Evolutionary conservation across 495 filamentous ascomycete genomes (phyloP).

Genomic region (Sphaerosporella brunnea): DNA sequence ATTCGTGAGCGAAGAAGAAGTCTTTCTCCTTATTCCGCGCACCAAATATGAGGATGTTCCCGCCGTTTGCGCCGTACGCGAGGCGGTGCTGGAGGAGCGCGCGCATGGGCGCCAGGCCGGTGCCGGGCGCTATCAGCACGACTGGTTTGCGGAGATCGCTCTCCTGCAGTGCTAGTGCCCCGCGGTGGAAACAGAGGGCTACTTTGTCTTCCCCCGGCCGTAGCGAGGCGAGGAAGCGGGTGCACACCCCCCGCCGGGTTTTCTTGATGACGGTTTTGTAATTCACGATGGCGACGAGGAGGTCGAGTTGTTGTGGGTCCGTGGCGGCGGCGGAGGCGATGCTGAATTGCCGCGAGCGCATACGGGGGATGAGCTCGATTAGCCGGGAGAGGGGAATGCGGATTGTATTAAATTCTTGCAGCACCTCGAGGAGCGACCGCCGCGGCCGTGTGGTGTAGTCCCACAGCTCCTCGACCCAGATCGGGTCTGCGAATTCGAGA

Average conservation of each 20-base stretch:
- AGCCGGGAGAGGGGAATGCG: constrained; percentile 59
- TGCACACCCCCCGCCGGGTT: constrained; percentile 74
- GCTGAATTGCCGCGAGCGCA: constrained; percentile 71
- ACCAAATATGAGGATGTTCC: constrained; percentile 47
- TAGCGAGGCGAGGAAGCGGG: constrained; percentile 59
- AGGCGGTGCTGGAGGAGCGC: constrained; percentile 55
- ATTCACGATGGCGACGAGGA: constrained; percentile 79
- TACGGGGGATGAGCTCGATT: constrained; percentile 50
- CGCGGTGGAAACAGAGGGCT: constrained; percentile 28
- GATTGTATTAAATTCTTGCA: constrained; percentile 76
- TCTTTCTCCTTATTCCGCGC: constrained; percentile 55
- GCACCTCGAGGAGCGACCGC: constrained; percentile 74
- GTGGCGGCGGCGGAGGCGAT: constrained; percentile 37
- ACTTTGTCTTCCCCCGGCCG: constrained; percentile 41
- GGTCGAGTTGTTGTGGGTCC: constrained; percentile 40
- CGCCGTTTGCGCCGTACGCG: neutral
- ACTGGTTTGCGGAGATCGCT: constrained; percentile 38
- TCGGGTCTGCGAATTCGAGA: constrained; percentile 56
- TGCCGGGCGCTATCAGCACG: constrained; percentile 74
- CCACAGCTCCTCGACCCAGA: constrained; percentile 73
- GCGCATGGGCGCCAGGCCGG: constrained; percentile 76
- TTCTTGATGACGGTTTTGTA: constrained; percentile 78
- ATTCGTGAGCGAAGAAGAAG: constrained; percentile 66
- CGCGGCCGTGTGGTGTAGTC: constrained; percentile 90
- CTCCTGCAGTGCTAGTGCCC: constrained; percentile 5